Percentiles rank a stretch among this genome's conserved stretches.
These are phyloP conservation scores for Chloris gayana DNA, from an alignment of 176 grass and related monocot species.

Conservation along the genomic window DNA sequence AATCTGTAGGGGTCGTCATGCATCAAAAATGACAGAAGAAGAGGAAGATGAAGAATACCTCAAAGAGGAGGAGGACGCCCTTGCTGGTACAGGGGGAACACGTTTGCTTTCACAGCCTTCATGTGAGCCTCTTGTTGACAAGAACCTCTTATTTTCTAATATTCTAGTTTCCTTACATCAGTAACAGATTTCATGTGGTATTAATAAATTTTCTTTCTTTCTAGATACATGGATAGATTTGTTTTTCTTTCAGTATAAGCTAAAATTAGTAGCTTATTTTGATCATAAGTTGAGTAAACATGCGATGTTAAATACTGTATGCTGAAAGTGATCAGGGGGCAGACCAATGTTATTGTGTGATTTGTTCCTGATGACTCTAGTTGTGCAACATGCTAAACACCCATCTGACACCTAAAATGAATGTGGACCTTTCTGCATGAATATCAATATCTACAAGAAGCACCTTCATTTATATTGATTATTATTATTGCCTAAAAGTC, in stretches of 20 bases:
- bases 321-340: neutral
- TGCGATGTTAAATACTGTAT: neutral
- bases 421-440: neutral
- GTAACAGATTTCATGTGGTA: neutral
- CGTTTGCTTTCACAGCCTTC: slow-evolving; percentile 78
- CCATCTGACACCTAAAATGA: neutral
- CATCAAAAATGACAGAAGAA: slow-evolving; percentile 87
- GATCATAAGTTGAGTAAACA: neutral
- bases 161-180: neutral
- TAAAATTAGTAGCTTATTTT: neutral
- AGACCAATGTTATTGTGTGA: neutral
- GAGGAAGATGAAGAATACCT: slow-evolving; percentile 97
- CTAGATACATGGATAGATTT: neutral
- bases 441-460: neutral
- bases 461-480: slow-evolving; percentile 2
- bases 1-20: slow-evolving; percentile 80
- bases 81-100: slow-evolving; percentile 76
- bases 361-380: slow-evolving; percentile 3
- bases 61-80: slow-evolving; percentile 86
- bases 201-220: neutral
- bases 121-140: slow-evolving; percentile 53
- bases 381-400: slow-evolving; percentile 2
- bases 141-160: slow-evolving; percentile 14
- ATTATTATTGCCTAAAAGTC: neutral
- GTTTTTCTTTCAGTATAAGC: neutral